Conservation (phyloP, 257 asterid species). For the Salvia splendens region DNA sequence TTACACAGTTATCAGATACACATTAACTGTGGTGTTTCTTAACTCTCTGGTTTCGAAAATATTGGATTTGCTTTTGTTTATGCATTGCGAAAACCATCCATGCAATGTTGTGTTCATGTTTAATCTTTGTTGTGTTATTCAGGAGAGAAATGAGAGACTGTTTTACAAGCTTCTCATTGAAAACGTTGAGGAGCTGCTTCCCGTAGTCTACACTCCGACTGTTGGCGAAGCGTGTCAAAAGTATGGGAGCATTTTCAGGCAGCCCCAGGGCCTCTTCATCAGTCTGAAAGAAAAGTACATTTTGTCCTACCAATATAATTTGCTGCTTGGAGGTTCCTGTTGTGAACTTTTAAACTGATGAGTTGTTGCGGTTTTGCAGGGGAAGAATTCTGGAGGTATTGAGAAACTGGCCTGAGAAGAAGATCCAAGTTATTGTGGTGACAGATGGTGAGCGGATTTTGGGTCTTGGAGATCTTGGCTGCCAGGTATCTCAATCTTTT, state of each 20-base stretch:
- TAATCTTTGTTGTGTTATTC: conserved; percentile 19
- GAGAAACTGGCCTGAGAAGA: conserved; percentile 97
- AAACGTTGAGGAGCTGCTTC: conserved; percentile 95
- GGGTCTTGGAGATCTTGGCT: conserved; percentile 99
- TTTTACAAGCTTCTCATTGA: conserved; percentile 96
- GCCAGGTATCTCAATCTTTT: conserved; percentile 60
- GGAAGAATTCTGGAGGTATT: conserved; percentile 92
- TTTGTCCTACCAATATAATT: neutral
- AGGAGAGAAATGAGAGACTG: conserved; percentile 90
- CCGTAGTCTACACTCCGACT: conserved; percentile 96
- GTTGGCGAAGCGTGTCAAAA: conserved; percentile 99
- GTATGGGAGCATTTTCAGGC: conserved; percentile 92
- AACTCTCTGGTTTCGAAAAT: neutral
- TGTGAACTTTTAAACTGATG: conserved; percentile 25
- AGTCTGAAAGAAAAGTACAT: conserved; percentile 91
- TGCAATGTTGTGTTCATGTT: neutral
- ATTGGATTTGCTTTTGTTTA: neutral
- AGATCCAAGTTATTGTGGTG: conserved; percentile 93
- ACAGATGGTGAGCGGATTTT: conserved; percentile 98
- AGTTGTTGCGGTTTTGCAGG: conserved; percentile 46
- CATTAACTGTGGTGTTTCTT: neutral
- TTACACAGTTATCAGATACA: neutral
- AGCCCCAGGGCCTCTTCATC: conserved; percentile 97
- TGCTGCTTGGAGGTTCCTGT: neutral
- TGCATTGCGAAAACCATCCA: conserved; percentile 1